Base-by-base conservation (phyloP, 2,329 filamentous ascomycete genomes). In the Colletotrichum sp. region DNA sequence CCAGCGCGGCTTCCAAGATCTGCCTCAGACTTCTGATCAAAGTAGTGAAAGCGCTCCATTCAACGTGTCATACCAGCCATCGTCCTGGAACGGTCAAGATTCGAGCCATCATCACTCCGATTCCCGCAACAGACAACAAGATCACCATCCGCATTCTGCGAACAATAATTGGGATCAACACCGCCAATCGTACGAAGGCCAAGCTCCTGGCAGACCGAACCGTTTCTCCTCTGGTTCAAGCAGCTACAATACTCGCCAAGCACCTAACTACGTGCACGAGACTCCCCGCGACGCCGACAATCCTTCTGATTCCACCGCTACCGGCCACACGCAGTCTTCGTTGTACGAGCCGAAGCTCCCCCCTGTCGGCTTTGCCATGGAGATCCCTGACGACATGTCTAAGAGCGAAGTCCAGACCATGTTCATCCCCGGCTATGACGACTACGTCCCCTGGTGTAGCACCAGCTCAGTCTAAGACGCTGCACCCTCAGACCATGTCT, bases 311-410 rank as follows among this genome's bases (percentile, higher is more conserved):
- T 52, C 64, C 29, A 61, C n/a, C 44, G 29, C 57, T 27, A 69
- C 29, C 29, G 59, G 15, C 12, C 5, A 61, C 27, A 12, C 39
- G 19, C 25, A 49, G 19, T 52, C 57, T 29, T 52, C 57, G 15
- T 30, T 66, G 36, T 39, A 52, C 27, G 71, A 74, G 25, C 44
- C 34, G 13, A 59, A 32, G 11, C 59, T 69, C 63, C 74, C 70
- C 27, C 49, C 22, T 19, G 19, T 39, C 25, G 74, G 74, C 7
- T 74, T 69, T 65, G 74, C 32, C 22, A 76, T 74, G 74, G 74
- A 76, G 27, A 69, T 76, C 29, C 74, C 74, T 22, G 74, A 76
- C 32, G 71, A 76, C 11, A 65, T 76, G 64, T 74, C 74, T 9
- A 65, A 76, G 25, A 69, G 44, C 15, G 70, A 76, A 8, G 74